These are phyloP conservation scores for Gossypium davidsonii DNA, from an alignment of 441 rosid genomes.

Conservation along the genomic window DNA sequence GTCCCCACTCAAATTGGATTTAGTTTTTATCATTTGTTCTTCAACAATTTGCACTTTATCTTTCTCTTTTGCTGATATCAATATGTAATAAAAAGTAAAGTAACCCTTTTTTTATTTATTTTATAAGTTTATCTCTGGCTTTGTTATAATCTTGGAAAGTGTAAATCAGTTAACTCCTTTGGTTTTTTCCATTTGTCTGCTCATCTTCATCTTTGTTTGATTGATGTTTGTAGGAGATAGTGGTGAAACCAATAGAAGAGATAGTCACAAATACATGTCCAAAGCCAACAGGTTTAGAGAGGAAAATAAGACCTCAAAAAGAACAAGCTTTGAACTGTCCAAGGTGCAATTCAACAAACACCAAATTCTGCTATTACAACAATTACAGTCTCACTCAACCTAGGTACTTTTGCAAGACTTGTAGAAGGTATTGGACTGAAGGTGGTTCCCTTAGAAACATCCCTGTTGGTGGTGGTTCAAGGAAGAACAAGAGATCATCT, in stretches of 20 bases:
- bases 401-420: slow-evolving; percentile 85
- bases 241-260: slow-evolving; percentile 77
- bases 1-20: slow-evolving; percentile 36
- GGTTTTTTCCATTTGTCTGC: slow-evolving; percentile 26
- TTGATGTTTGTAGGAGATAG: slow-evolving; percentile 49
- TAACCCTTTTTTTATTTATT: slow-evolving; percentile 10
- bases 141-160: slow-evolving; percentile 35
- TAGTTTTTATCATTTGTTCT: slow-evolving; percentile 26
- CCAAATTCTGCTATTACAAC: slow-evolving; percentile 94
- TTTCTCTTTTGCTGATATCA: slow-evolving; percentile 24
- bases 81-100: slow-evolving; percentile 15
- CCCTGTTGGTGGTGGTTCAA: slow-evolving; percentile 88
- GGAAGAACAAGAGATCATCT: slow-evolving; percentile 77
- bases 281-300: slow-evolving; percentile 34
- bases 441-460: slow-evolving; percentile 88
- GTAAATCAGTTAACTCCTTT: slow-evolving; percentile 28
- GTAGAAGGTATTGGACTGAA: slow-evolving; percentile 91
- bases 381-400: slow-evolving; percentile 95
- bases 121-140: slow-evolving; percentile 15
- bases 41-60: slow-evolving; percentile 22
- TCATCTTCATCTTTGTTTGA: neutral
- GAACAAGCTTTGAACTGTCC: slow-evolving; percentile 82
- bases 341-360: slow-evolving; percentile 85
- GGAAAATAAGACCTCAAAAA: slow-evolving; percentile 56
- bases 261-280: slow-evolving; percentile 54